phyloP scores from a whole-genome alignment of 164 flowering plant genomes.

The Magnolia officinalis region DNA sequence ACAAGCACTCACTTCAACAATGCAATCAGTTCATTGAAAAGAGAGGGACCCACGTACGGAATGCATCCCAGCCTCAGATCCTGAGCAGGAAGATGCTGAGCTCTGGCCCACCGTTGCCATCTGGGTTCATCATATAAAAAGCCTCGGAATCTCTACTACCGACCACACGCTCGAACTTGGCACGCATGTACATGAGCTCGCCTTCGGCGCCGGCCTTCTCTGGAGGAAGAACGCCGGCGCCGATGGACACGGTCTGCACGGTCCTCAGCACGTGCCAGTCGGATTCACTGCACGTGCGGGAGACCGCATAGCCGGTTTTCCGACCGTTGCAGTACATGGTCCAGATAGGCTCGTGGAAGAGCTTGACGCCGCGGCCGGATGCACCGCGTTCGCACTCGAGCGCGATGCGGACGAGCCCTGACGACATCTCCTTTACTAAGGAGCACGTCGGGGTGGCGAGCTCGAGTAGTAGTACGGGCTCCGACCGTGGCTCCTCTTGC shows the following conservation, averaged over 20 bases:
- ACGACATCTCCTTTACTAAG: conserved; percentile 81
- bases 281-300: conserved; percentile 47
- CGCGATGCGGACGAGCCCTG: conserved; percentile 81
- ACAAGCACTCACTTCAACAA: neutral
- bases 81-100: conserved; percentile 61
- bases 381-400: conserved; percentile 60
- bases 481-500: conserved; percentile 62
- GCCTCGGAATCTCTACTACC: conserved; percentile 67
- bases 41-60: neutral
- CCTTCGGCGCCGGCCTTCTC: conserved; percentile 37
- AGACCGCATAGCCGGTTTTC: conserved; percentile 64
- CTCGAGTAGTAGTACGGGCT: conserved; percentile 62
- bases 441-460: conserved; percentile 65
- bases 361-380: conserved; percentile 23
- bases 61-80: conserved; percentile 21
- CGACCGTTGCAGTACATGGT: conserved; percentile 87
- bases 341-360: conserved; percentile 69
- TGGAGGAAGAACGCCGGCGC: conserved; percentile 90
- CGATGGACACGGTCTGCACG: conserved; percentile 66
- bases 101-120: conserved; percentile 62
- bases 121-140: conserved; percentile 71
- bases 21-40: neutral
- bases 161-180: conserved; percentile 62
- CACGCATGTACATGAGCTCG: conserved; percentile 79
- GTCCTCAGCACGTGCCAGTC: conserved; percentile 71